phyloP scores from a whole-genome alignment of 768 basidiomycete genomes.

The Asterophora lycoperdoides region DNA sequence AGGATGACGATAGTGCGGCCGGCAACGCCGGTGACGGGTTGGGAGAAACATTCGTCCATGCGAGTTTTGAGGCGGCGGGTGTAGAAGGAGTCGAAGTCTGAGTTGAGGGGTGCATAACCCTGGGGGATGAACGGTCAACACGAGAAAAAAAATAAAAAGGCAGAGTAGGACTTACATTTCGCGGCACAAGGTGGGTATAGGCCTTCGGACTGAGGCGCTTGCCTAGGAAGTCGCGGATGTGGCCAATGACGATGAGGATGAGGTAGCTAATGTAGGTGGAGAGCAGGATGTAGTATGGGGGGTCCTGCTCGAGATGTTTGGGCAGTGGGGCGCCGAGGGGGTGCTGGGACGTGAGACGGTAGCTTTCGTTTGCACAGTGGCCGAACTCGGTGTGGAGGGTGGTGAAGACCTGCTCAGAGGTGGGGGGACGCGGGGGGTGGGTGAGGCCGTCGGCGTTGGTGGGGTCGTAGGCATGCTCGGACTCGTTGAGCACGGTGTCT shows the following conservation, averaged over 20 bases:
- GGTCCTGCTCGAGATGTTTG: slow-evolving; percentile 69
- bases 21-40: slow-evolving; percentile 91
- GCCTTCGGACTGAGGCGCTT: slow-evolving; percentile 67
- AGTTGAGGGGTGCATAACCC: slow-evolving; percentile 96
- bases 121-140: slow-evolving; percentile 26
- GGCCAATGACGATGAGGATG: slow-evolving; percentile 86
- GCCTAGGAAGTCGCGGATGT: slow-evolving; percentile 92
- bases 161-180: slow-evolving; percentile 53
- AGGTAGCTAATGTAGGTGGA: slow-evolving; percentile 93
- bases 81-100: slow-evolving; percentile 99
- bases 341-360: slow-evolving; percentile 66
- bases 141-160: background rate
- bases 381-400: slow-evolving; percentile 92
- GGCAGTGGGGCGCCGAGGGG: slow-evolving; percentile 44
- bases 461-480: slow-evolving; percentile 27
- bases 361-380: slow-evolving; percentile 75
- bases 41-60: slow-evolving; percentile 92
- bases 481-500: slow-evolving; percentile 58
- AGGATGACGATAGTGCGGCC: slow-evolving; percentile 87
- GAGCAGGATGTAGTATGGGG: slow-evolving; percentile 88
- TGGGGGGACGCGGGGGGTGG: slow-evolving; percentile 64
- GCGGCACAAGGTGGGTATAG: slow-evolving; percentile 81
- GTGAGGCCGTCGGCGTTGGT: slow-evolving; percentile 53
- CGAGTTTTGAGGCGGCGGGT: slow-evolving; percentile 92
- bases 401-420: slow-evolving; percentile 72